phyloP scores from a whole-genome alignment of 2,329 filamentous ascomycete genomes.

The Monosporascus sp. region DNA sequence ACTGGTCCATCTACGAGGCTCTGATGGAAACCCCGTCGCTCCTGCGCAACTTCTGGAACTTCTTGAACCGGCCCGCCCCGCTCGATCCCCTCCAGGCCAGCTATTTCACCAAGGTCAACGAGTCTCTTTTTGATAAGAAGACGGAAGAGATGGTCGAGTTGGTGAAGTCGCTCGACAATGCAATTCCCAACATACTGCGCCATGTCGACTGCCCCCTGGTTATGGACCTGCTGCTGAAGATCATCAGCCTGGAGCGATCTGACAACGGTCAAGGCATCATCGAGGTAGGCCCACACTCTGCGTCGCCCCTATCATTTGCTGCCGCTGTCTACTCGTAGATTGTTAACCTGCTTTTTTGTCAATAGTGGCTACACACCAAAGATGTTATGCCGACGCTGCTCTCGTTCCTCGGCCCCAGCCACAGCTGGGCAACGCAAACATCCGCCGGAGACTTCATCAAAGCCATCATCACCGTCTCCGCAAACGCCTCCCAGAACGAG shows the following conservation, averaged over 20 bases:
- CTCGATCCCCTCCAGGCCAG: constrained; percentile 90
- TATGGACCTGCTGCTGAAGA: constrained; percentile 95
- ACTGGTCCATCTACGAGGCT: constrained; percentile 93
- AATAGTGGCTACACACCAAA: constrained; percentile 84
- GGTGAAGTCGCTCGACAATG: constrained; percentile 75
- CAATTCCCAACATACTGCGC: constrained; percentile 78
- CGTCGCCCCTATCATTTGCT: neutral
- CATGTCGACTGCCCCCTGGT: constrained; percentile 98
- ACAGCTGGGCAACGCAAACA: constrained; percentile 87
- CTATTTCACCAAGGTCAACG: constrained; percentile 98
- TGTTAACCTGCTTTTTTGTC: constrained; percentile 12
- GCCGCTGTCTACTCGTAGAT: neutral
- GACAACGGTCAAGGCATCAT: constrained; percentile 90
- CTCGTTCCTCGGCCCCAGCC: constrained; percentile 77
- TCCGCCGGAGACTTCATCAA: constrained; percentile 97
- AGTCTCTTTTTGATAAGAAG: constrained; percentile 95
- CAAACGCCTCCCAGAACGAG: constrained; percentile 95
- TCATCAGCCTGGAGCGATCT: constrained; percentile 89
- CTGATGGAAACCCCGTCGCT: constrained; percentile 78
- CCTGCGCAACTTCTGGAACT: constrained; percentile 84
- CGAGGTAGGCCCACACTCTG: constrained; percentile 56
- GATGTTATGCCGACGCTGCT: constrained; percentile 82
- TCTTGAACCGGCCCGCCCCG: constrained; percentile 75
- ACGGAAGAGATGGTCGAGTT: constrained; percentile 94
- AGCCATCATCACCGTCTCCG: constrained; percentile 97